These are phyloP conservation scores for Xylaria hypoxylon DNA, from an alignment of 2,329 filamentous ascomycete genomes.

Conservation along the genomic window DNA sequence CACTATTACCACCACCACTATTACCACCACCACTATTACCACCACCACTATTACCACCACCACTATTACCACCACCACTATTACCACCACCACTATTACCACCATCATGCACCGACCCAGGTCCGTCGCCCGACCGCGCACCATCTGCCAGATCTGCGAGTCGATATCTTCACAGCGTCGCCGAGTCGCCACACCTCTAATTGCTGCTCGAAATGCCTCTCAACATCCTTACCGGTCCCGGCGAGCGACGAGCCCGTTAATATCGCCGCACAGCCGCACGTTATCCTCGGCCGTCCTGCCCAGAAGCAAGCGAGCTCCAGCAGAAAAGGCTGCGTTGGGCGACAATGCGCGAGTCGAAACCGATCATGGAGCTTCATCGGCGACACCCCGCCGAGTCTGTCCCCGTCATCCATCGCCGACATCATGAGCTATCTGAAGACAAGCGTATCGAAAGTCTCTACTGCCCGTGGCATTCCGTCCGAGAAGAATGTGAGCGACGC, in stretches of 20 bases:
- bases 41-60: too few species aligned
- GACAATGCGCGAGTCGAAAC: not conserved
- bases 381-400: not conserved
- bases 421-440: conserved; percentile 48
- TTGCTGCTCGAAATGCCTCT: conserved; percentile 50
- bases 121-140: conserved; percentile 39
- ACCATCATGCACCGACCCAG: conserved; percentile 45
- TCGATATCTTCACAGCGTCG: conserved; percentile 43
- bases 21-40: too few species aligned
- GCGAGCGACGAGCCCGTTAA: conserved; percentile 7
- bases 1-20: too few species aligned
- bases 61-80: too few species aligned
- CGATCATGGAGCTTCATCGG: not conserved
- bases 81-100: too few species aligned
- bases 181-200: conserved; percentile 35
- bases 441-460: conserved; percentile 43
- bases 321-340: not conserved
- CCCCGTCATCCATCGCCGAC: conserved; percentile 43
- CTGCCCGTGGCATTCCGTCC: conserved; percentile 43
- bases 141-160: conserved; percentile 51
- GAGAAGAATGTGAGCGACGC: conserved; percentile 48
- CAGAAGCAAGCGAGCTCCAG: not conserved
- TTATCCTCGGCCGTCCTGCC: conserved; percentile 8
- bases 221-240: conserved; percentile 27
- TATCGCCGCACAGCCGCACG: conserved; percentile 6